These are phyloP conservation scores for Helianthus tuberosus DNA, from an alignment of 129 eudicot species.

Conservation along the genomic window DNA sequence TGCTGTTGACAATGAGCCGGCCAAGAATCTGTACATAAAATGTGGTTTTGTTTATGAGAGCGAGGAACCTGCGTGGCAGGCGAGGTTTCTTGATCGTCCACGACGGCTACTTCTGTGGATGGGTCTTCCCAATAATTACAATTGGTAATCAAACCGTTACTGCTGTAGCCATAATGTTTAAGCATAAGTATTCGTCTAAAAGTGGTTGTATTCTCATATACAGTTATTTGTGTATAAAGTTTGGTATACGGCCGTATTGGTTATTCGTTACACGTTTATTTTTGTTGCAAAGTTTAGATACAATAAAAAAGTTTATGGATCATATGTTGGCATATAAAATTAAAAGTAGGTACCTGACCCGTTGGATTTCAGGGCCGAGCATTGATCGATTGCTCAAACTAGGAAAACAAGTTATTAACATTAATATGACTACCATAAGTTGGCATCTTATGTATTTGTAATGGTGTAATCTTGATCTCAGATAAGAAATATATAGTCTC, in stretches of 20 bases:
- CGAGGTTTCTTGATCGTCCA: slow-evolving; percentile 84
- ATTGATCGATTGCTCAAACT: too few relatives aligned
- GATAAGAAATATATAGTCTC: too few relatives aligned
- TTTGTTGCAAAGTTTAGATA: not conserved
- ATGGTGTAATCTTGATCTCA: too few relatives aligned
- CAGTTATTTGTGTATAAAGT: slow-evolving; percentile 17
- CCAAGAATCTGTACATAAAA: slow-evolving; percentile 75
- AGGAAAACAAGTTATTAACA: too few relatives aligned
- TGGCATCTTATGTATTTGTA: too few relatives aligned
- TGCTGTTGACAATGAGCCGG: slow-evolving; percentile 85
- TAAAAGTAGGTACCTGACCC: too few relatives aligned
- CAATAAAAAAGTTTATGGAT: too few relatives aligned
- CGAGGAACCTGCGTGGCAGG: slow-evolving; percentile 92
- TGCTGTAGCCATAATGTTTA: slow-evolving; percentile 12
- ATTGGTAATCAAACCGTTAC: slow-evolving; percentile 29
- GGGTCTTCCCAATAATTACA: slow-evolving; percentile 53
- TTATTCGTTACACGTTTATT: not conserved
- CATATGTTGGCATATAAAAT: too few relatives aligned
- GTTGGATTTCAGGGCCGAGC: too few relatives aligned
- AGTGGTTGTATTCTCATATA: not conserved
- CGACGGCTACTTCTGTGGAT: slow-evolving; percentile 83
- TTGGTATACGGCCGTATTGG: slow-evolving; percentile 11
- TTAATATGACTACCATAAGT: too few relatives aligned
- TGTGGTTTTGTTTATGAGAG: slow-evolving; percentile 80
- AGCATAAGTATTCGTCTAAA: not conserved